These are phyloP conservation scores for Fusarium sublunatum DNA, from an alignment of 2,329 filamentous ascomycete species.

Conservation along the genomic window DNA sequence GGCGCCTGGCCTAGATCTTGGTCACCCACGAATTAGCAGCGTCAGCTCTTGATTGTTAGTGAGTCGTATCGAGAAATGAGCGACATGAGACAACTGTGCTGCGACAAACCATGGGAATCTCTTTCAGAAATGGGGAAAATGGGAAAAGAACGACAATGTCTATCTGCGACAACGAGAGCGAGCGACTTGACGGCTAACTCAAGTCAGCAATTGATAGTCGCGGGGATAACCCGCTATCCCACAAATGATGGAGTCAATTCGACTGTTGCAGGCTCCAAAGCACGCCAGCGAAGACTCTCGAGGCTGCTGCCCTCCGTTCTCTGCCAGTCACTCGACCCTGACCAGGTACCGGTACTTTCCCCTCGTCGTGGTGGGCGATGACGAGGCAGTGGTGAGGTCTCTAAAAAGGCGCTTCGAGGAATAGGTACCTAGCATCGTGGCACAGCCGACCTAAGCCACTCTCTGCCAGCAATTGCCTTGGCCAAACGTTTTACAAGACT, in stretches of 20 bases:
- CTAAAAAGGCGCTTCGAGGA: slow-evolving; percentile 25
- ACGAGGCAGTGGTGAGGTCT: slow-evolving; percentile 53
- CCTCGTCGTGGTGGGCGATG: slow-evolving; percentile 50
- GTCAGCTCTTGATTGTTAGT: slow-evolving; percentile 21
- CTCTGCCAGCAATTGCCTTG: slow-evolving; percentile 24
- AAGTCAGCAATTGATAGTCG: slow-evolving; percentile 33
- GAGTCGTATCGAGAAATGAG: slow-evolving; percentile 23
- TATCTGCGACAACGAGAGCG: slow-evolving; percentile 28
- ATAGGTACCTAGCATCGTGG: slow-evolving; percentile 36
- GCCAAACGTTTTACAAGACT: slow-evolving; percentile 9
- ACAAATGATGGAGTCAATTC: slow-evolving; percentile 19
- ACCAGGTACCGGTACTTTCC: slow-evolving; percentile 48
- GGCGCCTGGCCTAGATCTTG: slow-evolving; percentile 32
- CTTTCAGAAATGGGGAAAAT: slow-evolving; percentile 9
- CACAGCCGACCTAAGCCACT: slow-evolving; percentile 45
- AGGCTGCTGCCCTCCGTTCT: slow-evolving; percentile 34
- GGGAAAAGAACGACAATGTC: slow-evolving; percentile 36
- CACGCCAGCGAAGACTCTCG: slow-evolving; percentile 18
- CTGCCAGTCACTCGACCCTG: slow-evolving; percentile 42
- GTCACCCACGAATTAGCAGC: slow-evolving; percentile 36
- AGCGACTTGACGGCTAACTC: slow-evolving; percentile 17
- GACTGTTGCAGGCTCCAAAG: slow-evolving; percentile 7
- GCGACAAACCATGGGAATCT: slow-evolving; percentile 34
- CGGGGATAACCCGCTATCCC: slow-evolving; percentile 24
- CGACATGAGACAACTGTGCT: slow-evolving; percentile 21